phyloP scores from a whole-genome alignment of 345 rosid species.

The Eucalyptus fibrosa region DNA sequence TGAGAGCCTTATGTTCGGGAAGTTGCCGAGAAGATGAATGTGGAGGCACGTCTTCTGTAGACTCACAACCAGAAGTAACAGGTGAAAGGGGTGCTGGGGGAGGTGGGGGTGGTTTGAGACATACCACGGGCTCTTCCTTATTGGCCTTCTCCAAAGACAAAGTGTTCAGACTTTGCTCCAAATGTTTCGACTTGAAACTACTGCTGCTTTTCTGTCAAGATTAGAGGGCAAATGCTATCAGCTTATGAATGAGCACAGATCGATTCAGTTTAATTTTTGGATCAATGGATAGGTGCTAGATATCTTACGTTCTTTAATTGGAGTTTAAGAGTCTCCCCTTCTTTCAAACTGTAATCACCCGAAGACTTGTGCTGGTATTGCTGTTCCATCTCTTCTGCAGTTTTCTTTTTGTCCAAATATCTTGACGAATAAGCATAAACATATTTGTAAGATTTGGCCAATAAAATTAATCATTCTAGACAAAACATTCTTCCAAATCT shows the following conservation, averaged over 20 bases:
- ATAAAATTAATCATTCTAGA: not conserved
- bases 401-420: constrained; percentile 89
- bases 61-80: constrained; percentile 9
- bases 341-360: constrained; percentile 81
- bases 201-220: constrained; percentile 27
- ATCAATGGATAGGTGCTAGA: not conserved
- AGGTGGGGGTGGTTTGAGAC: constrained; percentile 78
- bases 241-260: not conserved
- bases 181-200: constrained; percentile 29
- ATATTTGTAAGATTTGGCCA: not conserved
- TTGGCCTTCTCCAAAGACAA: constrained; percentile 44
- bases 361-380: constrained; percentile 74
- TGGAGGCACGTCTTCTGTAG: constrained; percentile 22
- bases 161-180: constrained; percentile 47
- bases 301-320: constrained; percentile 62
- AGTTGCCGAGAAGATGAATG: constrained; percentile 14
- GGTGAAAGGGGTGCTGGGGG: constrained; percentile 64
- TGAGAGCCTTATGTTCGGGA: constrained; percentile 2
- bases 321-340: constrained; percentile 82
- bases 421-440: constrained; percentile 13
- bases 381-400: constrained; percentile 99
- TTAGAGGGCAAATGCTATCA: not conserved
- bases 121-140: constrained; percentile 31
- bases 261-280: not conserved
- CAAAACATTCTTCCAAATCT: not conserved